Evolutionary conservation across 2,329 filamentous ascomycete species (phyloP).

Genomic region (Didymosphaeria variabile): DNA sequence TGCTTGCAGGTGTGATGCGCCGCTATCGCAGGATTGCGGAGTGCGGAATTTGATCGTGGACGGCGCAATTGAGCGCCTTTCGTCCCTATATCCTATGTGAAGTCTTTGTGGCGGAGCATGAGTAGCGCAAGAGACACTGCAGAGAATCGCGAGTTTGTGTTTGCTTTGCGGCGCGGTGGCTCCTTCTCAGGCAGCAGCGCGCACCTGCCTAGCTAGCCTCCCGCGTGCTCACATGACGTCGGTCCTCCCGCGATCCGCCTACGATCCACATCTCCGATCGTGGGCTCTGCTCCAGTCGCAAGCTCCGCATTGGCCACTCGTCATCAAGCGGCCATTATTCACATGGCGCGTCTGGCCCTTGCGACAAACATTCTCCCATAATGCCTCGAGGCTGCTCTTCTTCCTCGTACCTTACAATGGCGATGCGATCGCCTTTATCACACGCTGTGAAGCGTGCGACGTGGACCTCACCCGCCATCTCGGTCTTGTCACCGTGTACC

Average conservation of each 20-base stretch:
- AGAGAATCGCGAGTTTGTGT: conserved; percentile 14
- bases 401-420: conserved; percentile 51
- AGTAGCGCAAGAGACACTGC: background rate
- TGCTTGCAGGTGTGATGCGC: conserved; percentile 21
- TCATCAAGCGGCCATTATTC: conserved; percentile 29
- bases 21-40: background rate
- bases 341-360: conserved; percentile 28
- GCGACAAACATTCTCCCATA: conserved; percentile 19
- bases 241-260: background rate
- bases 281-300: conserved; percentile 27
- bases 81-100: background rate
- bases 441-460: conserved; percentile 46
- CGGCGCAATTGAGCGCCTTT: conserved; percentile 1
- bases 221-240: conserved; percentile 16
- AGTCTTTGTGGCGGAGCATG: background rate
- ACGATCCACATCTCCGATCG: conserved; percentile 38
- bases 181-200: conserved; percentile 34
- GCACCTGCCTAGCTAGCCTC: conserved; percentile 7
- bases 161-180: conserved; percentile 15
- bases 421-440: conserved; percentile 45
- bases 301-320: conserved; percentile 36
- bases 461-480: conserved; percentile 36
- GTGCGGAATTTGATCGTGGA: too few relatives aligned
- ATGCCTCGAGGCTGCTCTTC: conserved; percentile 14
- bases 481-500: conserved; percentile 39